Evolutionary conservation across 257 asterid genomes (phyloP).

Genomic region (Haberlea rhodopensis): DNA sequence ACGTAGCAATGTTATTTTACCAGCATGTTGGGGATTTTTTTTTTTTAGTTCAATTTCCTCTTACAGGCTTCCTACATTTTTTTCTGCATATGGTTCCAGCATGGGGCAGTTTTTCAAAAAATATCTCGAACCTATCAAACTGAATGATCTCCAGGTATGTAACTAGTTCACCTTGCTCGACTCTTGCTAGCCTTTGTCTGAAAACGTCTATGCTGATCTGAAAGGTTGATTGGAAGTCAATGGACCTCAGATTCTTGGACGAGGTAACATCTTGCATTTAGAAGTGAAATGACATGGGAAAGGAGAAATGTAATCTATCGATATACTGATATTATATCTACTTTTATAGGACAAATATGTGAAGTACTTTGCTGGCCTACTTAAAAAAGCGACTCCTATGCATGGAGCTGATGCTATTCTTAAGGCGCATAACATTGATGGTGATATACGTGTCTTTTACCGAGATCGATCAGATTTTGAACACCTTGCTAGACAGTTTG

Average conservation of each 20-base stretch:
- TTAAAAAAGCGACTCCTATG: slow-evolving; percentile 67
- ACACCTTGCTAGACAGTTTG: slow-evolving; percentile 73
- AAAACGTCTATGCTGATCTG: slow-evolving; percentile 22
- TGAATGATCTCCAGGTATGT: slow-evolving; percentile 80
- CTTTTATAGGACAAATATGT: slow-evolving; percentile 64
- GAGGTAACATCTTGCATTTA: slow-evolving; percentile 53
- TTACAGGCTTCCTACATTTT: slow-evolving; percentile 22
- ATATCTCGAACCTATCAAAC: slow-evolving; percentile 93
- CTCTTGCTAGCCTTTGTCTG: slow-evolving; percentile 27
- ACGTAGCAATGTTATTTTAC: slow-evolving; percentile 12
- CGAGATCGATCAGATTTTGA: slow-evolving; percentile 65
- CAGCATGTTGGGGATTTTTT: too few species aligned
- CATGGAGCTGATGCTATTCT: slow-evolving; percentile 56
- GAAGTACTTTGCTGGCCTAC: slow-evolving; percentile 66
- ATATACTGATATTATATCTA: slow-evolving; percentile 12
- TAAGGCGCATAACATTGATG: slow-evolving; percentile 63
- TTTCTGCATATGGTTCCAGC: slow-evolving; percentile 89
- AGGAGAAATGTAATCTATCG: slow-evolving; percentile 6
- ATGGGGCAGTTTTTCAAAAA: slow-evolving; percentile 92
- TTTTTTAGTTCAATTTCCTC: too few species aligned
- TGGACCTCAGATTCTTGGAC: slow-evolving; percentile 85
- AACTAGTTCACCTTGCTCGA: slow-evolving; percentile 19
- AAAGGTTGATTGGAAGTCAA: slow-evolving; percentile 91
- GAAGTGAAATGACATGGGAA: slow-evolving; percentile 11
- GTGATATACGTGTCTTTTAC: slow-evolving; percentile 77